phyloP scores from a whole-genome alignment of 495 filamentous ascomycete species.

The Monascus purpureus region DNA sequence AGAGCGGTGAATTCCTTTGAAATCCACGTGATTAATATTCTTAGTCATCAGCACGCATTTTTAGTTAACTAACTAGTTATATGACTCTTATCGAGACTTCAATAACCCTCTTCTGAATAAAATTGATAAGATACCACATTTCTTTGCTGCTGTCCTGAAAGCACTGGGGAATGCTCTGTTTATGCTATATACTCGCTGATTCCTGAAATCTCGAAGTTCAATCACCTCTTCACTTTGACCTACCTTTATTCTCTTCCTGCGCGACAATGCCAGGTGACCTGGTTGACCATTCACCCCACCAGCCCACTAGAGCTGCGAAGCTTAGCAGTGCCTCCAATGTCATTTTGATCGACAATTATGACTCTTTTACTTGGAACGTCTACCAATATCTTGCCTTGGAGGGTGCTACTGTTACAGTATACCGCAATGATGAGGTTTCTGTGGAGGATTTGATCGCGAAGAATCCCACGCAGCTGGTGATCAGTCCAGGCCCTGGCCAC shows the following conservation, averaged over 20 bases:
- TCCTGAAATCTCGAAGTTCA: too few species aligned
- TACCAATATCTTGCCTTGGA: constrained; percentile 95
- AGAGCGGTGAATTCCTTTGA: too few species aligned
- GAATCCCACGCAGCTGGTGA: constrained; percentile 82
- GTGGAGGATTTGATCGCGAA: constrained; percentile 68
- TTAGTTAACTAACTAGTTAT: too few species aligned
- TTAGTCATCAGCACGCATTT: too few species aligned
- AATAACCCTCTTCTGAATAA: too few species aligned
- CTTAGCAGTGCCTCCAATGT: constrained; percentile 74
- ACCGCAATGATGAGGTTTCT: constrained; percentile 81
- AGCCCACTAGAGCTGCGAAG: constrained; percentile 52
- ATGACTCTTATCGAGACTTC: too few species aligned
- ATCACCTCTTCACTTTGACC: too few species aligned
- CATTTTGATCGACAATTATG: constrained; percentile 96
- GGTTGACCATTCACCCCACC: constrained; percentile 77
- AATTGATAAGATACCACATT: too few species aligned
- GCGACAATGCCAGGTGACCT: constrained; percentile 21
- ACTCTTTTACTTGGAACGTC: constrained; percentile 98
- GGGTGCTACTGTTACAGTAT: constrained; percentile 77
- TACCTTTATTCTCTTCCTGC: constrained; percentile 1
- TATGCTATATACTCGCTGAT: too few species aligned
- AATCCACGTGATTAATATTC: too few species aligned
- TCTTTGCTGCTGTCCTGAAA: too few species aligned
- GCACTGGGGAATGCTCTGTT: too few species aligned
- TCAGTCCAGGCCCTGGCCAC: constrained; percentile 91